Percentiles rank a stretch among this genome's conserved stretches.
Conservation (phyloP, 2,329 filamentous ascomycete species). For the Pyricularia pennisetigena region DNA sequence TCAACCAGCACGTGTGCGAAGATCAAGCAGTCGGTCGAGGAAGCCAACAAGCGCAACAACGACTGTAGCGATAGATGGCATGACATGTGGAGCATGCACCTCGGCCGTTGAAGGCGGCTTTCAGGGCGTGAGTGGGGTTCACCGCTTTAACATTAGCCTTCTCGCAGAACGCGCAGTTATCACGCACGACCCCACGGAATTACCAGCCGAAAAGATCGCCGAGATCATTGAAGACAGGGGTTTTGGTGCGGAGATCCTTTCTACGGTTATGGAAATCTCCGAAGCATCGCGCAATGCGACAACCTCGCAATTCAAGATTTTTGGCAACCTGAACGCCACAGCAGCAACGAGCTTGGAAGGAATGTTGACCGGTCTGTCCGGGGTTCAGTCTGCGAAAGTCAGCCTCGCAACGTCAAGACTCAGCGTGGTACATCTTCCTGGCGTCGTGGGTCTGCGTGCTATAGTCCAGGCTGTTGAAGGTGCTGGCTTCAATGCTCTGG, state of each 20-base stretch:
- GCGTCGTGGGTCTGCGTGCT: constrained; percentile 65
- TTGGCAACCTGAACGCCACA: constrained; percentile 63
- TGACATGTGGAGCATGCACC: constrained; percentile 97
- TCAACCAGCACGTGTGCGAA: not conserved
- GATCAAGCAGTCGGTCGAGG: constrained; percentile 35
- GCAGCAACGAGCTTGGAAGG: constrained; percentile 66
- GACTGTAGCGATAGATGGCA: constrained; percentile 84
- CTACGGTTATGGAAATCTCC: constrained; percentile 53
- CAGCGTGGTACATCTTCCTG: constrained; percentile 62
- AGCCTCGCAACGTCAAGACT: constrained; percentile 66
- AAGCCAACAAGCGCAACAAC: constrained; percentile 52
- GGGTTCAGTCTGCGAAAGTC: constrained; percentile 65
- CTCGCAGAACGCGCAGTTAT: constrained; percentile 87
- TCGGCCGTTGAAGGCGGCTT: constrained; percentile 83
- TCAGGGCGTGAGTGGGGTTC: constrained; percentile 61
- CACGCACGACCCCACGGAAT: constrained; percentile 64
- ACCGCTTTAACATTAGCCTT: constrained; percentile 91
- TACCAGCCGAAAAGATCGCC: constrained; percentile 64
- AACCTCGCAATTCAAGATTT: constrained; percentile 72
- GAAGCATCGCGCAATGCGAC: constrained; percentile 46
- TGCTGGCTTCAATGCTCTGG: constrained; percentile 78
- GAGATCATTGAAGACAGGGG: constrained; percentile 83
- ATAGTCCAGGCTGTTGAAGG: constrained; percentile 76
- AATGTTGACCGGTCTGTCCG: constrained; percentile 52
- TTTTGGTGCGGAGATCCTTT: constrained; percentile 77